These are phyloP conservation scores for Podospora appendiculata DNA, from an alignment of 495 filamentous ascomycete genomes.

Conservation along the genomic window DNA sequence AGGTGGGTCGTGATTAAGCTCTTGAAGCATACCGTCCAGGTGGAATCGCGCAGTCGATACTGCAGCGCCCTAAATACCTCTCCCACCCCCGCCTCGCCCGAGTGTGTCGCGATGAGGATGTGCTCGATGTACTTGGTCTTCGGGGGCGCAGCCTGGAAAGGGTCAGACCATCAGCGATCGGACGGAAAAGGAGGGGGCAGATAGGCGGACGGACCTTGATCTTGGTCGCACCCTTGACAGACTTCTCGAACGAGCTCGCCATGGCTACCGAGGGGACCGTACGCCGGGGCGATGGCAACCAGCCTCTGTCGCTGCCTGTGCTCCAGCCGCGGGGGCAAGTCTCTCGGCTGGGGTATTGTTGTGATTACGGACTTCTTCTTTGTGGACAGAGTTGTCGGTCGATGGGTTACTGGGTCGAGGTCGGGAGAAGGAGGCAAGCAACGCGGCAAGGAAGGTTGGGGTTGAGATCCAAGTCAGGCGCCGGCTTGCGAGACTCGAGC, in stretches of 20 bases:
- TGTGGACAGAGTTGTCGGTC: background rate
- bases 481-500: background rate
- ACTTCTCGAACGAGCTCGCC: conserved; percentile 84
- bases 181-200: background rate
- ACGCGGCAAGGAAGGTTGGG: background rate
- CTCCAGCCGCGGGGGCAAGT: background rate
- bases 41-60: conserved; percentile 81
- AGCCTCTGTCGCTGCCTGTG: background rate
- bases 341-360: background rate
- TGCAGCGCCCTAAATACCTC: conserved; percentile 93
- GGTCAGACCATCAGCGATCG: background rate
- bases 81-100: conserved; percentile 89
- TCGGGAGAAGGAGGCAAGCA: background rate
- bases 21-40: conserved; percentile 97
- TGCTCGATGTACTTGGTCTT: conserved; percentile 99
- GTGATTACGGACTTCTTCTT: background rate
- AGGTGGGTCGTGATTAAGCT: conserved; percentile 89
- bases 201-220: conserved; percentile 60
- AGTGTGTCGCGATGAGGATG: conserved; percentile 90
- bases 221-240: conserved; percentile 88
- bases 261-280: conserved; percentile 34
- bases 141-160: conserved; percentile 72
- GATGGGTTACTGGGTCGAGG: background rate
- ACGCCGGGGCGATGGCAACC: background rate
- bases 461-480: background rate